A percentile compares a stretch with the other conserved stretches of the same genome.
Conservation (phyloP, 1,139 yeast genomes). For the Taphrina confusa region DNA sequence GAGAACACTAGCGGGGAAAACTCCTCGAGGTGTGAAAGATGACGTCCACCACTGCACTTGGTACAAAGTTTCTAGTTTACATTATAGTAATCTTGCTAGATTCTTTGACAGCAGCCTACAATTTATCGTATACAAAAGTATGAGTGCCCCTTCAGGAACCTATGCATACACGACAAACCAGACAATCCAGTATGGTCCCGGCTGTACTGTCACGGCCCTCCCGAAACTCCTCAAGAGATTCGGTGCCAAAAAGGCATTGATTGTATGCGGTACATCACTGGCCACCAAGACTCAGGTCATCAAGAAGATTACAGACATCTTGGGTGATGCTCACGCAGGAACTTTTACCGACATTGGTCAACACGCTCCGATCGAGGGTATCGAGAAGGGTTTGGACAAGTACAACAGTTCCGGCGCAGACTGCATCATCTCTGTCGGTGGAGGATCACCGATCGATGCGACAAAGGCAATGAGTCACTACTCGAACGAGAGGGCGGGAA, state of each 20-base stretch:
- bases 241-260: constrained; percentile 22
- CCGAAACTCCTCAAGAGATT: constrained; percentile 16
- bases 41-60: too few species aligned
- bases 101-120: too few species aligned
- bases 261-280: constrained; percentile 51
- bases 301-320: constrained; percentile 2
- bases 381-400: constrained; percentile 26
- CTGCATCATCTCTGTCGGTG: constrained; percentile 36
- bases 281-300: constrained; percentile 32
- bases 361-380: constrained; percentile 32
- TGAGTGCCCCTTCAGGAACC: constrained; percentile 12
- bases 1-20: too few species aligned
- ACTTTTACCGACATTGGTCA: constrained; percentile 29
- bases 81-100: too few species aligned
- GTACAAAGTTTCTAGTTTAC: too few species aligned
- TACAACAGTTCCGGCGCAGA: constrained; percentile 39
- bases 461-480: constrained; percentile 27
- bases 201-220: constrained; percentile 12
- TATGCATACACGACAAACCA: constrained; percentile 24
- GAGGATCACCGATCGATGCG: constrained; percentile 35
- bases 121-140: too few species aligned
- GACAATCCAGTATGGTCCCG: constrained; percentile 27
- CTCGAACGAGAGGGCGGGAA: constrained; percentile 14
- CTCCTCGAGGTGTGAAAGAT: too few species aligned
- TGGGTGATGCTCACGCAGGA: constrained; percentile 25